Percentiles rank a stretch among this genome's conserved stretches.
These are phyloP conservation scores for Rhododendron mucronatum DNA, from an alignment of 148 eudicot species.

Conservation along the genomic window DNA sequence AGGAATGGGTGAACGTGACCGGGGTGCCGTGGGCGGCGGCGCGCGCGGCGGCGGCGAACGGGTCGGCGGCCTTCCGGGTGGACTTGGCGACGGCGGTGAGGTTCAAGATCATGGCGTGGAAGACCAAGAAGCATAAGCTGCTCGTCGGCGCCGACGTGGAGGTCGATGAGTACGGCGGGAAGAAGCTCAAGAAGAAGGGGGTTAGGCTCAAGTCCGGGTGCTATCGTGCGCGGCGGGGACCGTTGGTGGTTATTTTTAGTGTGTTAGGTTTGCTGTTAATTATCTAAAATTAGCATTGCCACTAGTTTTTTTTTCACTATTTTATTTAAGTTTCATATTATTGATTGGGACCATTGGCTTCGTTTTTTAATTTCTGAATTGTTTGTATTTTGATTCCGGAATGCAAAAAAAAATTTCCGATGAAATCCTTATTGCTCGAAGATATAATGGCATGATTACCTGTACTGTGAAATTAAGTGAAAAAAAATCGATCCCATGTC, in stretches of 20 bases:
- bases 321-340: too few relatives aligned
- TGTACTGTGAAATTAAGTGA: too few relatives aligned
- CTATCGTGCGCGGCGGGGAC: neutral
- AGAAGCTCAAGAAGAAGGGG: conserved; percentile 35
- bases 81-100: conserved; percentile 48
- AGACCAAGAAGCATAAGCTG: conserved; percentile 45
- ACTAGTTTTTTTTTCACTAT: too few relatives aligned
- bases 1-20: conserved; percentile 8
- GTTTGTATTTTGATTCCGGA: neutral
- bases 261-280: conserved; percentile 7
- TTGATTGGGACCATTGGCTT: neutral
- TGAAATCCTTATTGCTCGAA: neutral
- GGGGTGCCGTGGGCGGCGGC: conserved; percentile 33
- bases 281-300: neutral
- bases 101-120: conserved; percentile 49
- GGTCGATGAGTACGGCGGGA: conserved; percentile 42
- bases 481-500: neutral
- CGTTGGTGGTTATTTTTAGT: neutral
- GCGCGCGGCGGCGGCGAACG: conserved; percentile 12
- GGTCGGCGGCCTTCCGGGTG: conserved; percentile 41
- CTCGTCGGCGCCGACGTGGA: conserved; percentile 35
- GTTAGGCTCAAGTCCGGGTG: conserved; percentile 43
- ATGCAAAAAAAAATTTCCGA: neutral
- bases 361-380: neutral
- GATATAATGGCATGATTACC: too few relatives aligned